Percentiles rank a stretch among this genome's conserved stretches.
These are phyloP conservation scores for Penicillium sclerotigenum DNA, from an alignment of 2,329 filamentous ascomycete genomes.

Conservation along the genomic window DNA sequence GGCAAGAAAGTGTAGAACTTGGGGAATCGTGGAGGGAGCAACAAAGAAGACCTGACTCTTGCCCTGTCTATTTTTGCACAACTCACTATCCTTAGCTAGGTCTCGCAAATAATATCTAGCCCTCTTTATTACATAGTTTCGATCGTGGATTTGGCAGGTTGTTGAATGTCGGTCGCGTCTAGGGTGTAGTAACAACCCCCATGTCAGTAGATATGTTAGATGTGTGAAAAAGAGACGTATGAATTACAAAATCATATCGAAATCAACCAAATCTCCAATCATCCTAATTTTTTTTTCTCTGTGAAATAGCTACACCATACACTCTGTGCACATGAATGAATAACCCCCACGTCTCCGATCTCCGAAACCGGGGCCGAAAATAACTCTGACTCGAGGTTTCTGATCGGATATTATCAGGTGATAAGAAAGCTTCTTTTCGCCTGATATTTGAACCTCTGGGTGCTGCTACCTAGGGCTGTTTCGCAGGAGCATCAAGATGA, in stretches of 20 bases:
- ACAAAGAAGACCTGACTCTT: background rate
- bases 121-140: background rate
- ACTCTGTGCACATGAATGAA: background rate
- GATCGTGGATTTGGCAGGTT: background rate
- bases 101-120: background rate
- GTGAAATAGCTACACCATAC: background rate
- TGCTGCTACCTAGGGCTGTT: background rate
- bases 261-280: background rate
- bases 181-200: background rate
- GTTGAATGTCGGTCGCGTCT: background rate
- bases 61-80: background rate
- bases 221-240: background rate
- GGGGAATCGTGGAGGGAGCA: background rate
- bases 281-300: background rate
- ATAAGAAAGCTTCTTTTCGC: background rate
- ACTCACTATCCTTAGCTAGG: background rate
- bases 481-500: background rate
- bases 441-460: background rate
- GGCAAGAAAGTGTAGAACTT: background rate
- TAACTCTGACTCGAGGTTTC: background rate
- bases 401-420: too few species aligned
- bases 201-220: background rate
- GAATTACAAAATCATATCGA: background rate
- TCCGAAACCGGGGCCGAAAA: constrained; percentile 1
- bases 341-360: background rate